Percentiles rank a stretch among this genome's conserved stretches.
These are phyloP conservation scores for Phlebiopsis flavidoalba DNA, from an alignment of 768 basidiomycete species.

Conservation along the genomic window DNA sequence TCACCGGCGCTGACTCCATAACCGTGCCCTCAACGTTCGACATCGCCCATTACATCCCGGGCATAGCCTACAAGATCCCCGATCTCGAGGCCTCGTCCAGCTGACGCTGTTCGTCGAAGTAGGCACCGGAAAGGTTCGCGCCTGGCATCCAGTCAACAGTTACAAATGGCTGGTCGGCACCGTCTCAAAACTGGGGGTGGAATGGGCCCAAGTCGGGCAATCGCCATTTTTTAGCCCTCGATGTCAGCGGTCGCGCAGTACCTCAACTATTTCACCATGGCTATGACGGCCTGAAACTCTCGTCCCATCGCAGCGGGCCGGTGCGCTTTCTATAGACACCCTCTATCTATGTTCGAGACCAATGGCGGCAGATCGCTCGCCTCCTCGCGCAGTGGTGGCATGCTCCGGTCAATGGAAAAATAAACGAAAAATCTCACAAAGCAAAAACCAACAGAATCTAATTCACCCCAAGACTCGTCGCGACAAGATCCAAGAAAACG, in stretches of 20 bases:
- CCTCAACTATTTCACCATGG: too few relatives aligned
- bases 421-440: too few relatives aligned
- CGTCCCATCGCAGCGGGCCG: too few relatives aligned
- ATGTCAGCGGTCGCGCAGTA: conserved; percentile 43
- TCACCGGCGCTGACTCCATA: conserved; percentile 75
- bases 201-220: conserved; percentile 71
- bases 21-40: conserved; percentile 56
- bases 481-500: too few relatives aligned
- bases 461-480: too few relatives aligned
- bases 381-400: too few relatives aligned
- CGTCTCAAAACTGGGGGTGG: conserved; percentile 68
- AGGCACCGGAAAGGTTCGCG: conserved; percentile 66
- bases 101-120: conserved; percentile 63
- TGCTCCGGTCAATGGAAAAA: too few relatives aligned
- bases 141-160: conserved; percentile 91
- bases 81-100: conserved; percentile 88
- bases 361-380: too few relatives aligned
- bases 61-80: conserved; percentile 81
- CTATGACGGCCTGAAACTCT: conserved; percentile 44
- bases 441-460: too few relatives aligned
- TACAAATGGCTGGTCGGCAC: conserved; percentile 85
- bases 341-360: conserved; percentile 79
- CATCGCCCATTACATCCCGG: conserved; percentile 56
- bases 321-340: conserved; percentile 78
- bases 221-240: conserved; percentile 59